Conservation (phyloP, 2,329 filamentous ascomycete genomes). For the Neonectria neomacrospora region DNA sequence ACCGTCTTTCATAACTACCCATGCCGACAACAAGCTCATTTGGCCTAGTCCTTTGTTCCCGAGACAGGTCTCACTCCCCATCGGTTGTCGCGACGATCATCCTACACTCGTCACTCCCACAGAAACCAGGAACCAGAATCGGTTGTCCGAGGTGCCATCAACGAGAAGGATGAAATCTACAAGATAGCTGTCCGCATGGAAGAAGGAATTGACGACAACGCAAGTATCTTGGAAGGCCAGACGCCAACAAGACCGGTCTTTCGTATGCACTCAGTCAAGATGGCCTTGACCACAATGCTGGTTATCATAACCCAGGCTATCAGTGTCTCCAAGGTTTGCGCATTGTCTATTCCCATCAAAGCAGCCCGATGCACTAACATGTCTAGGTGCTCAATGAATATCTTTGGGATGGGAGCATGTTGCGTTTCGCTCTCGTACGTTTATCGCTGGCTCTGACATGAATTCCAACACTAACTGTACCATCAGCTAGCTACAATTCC, state of each 20-base stretch:
- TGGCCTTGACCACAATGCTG: slow-evolving; percentile 42
- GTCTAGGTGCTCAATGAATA: slow-evolving; percentile 31
- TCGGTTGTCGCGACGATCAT: not conserved
- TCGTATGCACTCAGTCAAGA: slow-evolving; percentile 37
- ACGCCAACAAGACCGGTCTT: slow-evolving; percentile 35
- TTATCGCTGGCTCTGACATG: no score
- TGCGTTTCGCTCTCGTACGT: slow-evolving; percentile 30
- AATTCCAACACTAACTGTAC: not conserved
- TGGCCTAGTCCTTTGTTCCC: not conserved
- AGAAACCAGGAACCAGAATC: slow-evolving; percentile 4
- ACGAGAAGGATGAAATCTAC: slow-evolving; percentile 42
- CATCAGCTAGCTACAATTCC: slow-evolving; percentile 30
- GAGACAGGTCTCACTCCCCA: not conserved
- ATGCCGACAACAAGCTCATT: not conserved
- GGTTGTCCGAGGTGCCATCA: slow-evolving; percentile 40
- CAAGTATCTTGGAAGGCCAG: slow-evolving; percentile 36
- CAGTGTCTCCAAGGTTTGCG: slow-evolving; percentile 39
- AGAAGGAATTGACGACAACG: slow-evolving; percentile 37
- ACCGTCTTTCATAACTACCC: not conserved
- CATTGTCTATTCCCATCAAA: not conserved
- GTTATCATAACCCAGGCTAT: slow-evolving; percentile 41
- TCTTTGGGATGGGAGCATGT: slow-evolving; percentile 36
- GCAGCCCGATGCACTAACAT: not conserved
- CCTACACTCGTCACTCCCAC: not conserved
- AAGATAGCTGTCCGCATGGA: slow-evolving; percentile 39